Conservation (phyloP, 371 early-diverging fungal genomes). For the Mortierella sp. region DNA sequence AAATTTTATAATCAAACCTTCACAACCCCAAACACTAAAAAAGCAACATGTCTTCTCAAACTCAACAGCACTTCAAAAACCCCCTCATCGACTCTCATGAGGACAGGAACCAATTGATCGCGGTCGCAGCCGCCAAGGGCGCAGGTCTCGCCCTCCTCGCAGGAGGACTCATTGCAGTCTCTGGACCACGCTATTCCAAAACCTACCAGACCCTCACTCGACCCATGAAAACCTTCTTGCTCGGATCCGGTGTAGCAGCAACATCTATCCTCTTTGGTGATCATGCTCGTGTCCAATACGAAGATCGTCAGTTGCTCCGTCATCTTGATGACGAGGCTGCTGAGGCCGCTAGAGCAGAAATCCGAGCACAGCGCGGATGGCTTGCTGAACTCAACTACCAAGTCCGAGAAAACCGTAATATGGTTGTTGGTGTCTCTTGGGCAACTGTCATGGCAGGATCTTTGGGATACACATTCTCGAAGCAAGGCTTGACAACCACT, state of each 20-base stretch:
- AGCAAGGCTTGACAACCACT: slow-evolving; percentile 75
- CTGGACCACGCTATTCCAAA: slow-evolving; percentile 37
- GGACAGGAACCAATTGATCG: slow-evolving; percentile 19
- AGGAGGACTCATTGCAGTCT: slow-evolving; percentile 33
- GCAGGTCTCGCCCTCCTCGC: slow-evolving; percentile 55
- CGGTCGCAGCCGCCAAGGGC: slow-evolving; percentile 42
- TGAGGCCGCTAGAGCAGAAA: slow-evolving; percentile 47
- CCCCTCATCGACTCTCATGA: slow-evolving; percentile 22
- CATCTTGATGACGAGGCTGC: slow-evolving; percentile 54
- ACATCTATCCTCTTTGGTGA: slow-evolving; percentile 49
- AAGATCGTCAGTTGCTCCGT: slow-evolving; percentile 54
- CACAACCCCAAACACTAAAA: not conserved
- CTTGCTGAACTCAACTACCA: slow-evolving; percentile 48
- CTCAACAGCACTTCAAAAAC: slow-evolving; percentile 25
- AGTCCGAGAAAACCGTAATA: slow-evolving; percentile 63
- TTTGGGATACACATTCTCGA: slow-evolving; percentile 72
- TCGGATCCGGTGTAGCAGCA: slow-evolving; percentile 45
- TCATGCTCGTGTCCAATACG: slow-evolving; percentile 56
- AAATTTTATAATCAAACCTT: not conserved
- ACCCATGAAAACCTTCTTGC: slow-evolving; percentile 49
- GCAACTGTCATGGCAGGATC: slow-evolving; percentile 76
- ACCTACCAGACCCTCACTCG: slow-evolving; percentile 44
- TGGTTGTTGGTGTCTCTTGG: slow-evolving; percentile 77
- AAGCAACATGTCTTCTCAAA: not conserved
- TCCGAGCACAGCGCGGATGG: slow-evolving; percentile 49